A percentile compares a stretch with the other conserved stretches of the same genome.
Evolutionary conservation across 768 basidiomycete species (phyloP).

Genomic region (Boletus sp.): DNA sequence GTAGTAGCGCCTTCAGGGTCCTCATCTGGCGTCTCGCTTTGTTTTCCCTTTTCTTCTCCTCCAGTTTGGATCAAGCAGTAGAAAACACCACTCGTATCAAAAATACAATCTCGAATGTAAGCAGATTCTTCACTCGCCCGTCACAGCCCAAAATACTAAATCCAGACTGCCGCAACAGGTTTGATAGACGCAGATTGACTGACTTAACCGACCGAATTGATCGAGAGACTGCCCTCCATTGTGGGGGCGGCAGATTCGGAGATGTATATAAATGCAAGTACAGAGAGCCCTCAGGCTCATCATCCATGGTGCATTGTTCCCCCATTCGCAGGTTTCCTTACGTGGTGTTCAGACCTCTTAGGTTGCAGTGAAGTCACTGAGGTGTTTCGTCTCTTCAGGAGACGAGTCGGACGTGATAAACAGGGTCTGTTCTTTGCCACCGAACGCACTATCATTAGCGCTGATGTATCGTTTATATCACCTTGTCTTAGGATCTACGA

Average conservation of each 20-base stretch:
- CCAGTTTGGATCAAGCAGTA: not conserved
- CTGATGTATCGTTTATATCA: not conserved
- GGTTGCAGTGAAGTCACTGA: slow-evolving; percentile 10
- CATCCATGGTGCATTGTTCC: not conserved
- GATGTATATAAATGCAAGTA: slow-evolving; percentile 10
- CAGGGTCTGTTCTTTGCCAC: not conserved
- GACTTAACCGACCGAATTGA: not conserved
- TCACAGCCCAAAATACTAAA: not conserved
- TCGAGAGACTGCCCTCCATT: not conserved
- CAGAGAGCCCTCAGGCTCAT: not conserved
- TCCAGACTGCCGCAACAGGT: not conserved
- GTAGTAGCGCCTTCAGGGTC: not conserved
- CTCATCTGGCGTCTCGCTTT: not conserved
- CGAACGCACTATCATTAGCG: not conserved
- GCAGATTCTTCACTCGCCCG: not conserved
- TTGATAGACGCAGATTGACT: not conserved
- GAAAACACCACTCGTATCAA: not conserved
- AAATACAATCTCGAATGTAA: not conserved
- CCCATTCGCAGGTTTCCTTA: too few relatives aligned
- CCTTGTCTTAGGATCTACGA: slow-evolving; percentile 3
- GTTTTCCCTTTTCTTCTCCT: not conserved
- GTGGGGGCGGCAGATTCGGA: slow-evolving; percentile 3
- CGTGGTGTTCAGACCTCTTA: not conserved
- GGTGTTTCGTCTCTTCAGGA: slow-evolving; percentile 1
- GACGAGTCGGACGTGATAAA: not conserved